phyloP scores from a whole-genome alignment of 345 rosid species.

The Moricandia arvensis region DNA sequence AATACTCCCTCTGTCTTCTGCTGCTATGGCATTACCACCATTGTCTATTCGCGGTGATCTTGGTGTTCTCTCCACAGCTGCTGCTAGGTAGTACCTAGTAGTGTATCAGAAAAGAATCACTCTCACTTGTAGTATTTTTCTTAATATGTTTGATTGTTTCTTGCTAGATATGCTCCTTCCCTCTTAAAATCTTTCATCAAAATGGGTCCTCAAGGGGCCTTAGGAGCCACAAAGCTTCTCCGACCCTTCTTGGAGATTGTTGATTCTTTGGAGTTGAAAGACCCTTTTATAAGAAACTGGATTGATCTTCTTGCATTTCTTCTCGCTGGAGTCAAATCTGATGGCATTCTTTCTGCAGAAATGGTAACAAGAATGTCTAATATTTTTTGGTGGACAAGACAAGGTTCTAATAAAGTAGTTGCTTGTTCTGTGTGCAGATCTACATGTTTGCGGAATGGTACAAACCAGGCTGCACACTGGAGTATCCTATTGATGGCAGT shows the following conservation, averaged over 20 bases:
- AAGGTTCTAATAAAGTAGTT: not conserved
- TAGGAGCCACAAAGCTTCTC: conserved; percentile 83
- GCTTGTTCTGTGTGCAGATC: conserved; percentile 48
- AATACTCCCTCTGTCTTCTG: conserved; percentile 83
- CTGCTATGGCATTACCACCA: conserved; percentile 94
- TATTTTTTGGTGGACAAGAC: not conserved
- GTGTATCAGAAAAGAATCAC: not conserved
- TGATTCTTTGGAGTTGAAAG: conserved; percentile 73
- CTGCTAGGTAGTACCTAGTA: conserved; percentile 47
- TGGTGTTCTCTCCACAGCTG: conserved; percentile 85
- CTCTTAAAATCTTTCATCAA: conserved; percentile 67
- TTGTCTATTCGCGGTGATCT: conserved; percentile 81
- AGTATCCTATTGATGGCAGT: conserved; percentile 82
- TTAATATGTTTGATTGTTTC: not conserved
- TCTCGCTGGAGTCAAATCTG: conserved; percentile 96
- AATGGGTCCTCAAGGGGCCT: conserved; percentile 88
- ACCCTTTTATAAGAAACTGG: conserved; percentile 90
- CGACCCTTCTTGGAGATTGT: conserved; percentile 82
- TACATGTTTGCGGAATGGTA: conserved; percentile 99
- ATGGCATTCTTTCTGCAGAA: conserved; percentile 97
- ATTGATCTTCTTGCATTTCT: conserved; percentile 90
- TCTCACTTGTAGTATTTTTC: not conserved
- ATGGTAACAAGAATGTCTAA: conserved; percentile 53
- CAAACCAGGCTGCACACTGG: conserved; percentile 81
- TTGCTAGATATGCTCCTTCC: conserved; percentile 64